These are phyloP conservation scores for Ophiosphaerella herpotricha DNA, from an alignment of 2,329 filamentous ascomycete genomes.

Conservation along the genomic window DNA sequence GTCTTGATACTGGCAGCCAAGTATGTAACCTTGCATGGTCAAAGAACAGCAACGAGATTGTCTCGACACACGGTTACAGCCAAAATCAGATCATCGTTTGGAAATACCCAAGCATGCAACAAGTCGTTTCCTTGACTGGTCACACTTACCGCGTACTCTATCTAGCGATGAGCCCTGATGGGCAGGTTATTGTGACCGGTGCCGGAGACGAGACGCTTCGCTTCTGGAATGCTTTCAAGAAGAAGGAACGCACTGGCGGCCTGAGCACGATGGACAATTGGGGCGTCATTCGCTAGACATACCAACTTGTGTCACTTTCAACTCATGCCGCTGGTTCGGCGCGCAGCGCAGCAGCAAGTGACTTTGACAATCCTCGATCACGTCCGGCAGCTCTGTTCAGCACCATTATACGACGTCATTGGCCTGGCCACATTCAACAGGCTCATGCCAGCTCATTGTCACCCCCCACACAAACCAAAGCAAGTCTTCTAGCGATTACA, in stretches of 20 bases:
- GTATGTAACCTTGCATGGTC: conserved; percentile 99
- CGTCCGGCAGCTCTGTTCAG: background rate
- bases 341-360: too few relatives aligned
- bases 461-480: too few relatives aligned
- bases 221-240: conserved; percentile 96
- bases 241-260: conserved; percentile 71
- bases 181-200: conserved; percentile 89
- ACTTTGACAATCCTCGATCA: too few relatives aligned
- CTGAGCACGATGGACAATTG: conserved; percentile 68
- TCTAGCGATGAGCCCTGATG: conserved; percentile 95
- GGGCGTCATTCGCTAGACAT: conserved; percentile 72
- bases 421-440: too few relatives aligned
- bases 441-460: too few relatives aligned
- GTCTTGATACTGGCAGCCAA: conserved; percentile 94
- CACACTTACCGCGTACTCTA: conserved; percentile 97
- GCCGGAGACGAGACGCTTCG: conserved; percentile 94
- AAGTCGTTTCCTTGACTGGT: conserved; percentile 91
- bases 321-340: conserved; percentile 1
- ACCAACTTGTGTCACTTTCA: too few relatives aligned
- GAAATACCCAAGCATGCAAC: conserved; percentile 99
- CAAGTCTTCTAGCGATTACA: too few relatives aligned
- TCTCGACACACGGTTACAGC: conserved; percentile 94
- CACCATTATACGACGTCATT: too few relatives aligned
- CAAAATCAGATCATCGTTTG: conserved; percentile 99
- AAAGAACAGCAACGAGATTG: conserved; percentile 96